phyloP scores from a whole-genome alignment of 1,284 basidiomycete species.

The Moesziomyces antarcticus region DNA sequence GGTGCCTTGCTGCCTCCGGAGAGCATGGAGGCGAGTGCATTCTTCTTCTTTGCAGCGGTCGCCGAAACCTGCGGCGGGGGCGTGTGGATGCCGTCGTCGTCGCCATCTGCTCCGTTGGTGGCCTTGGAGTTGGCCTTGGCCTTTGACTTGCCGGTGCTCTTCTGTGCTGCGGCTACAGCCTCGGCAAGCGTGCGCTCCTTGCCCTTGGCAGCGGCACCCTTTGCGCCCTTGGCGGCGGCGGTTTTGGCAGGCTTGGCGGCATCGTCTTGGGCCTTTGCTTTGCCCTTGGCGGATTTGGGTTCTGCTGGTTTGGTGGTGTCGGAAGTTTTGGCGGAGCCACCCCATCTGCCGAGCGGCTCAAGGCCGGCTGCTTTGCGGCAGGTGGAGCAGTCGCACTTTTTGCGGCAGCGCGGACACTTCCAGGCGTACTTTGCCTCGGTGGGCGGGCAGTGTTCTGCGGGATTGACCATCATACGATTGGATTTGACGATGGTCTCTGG shows the following conservation, averaged over 20 bases:
- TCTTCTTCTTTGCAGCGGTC: constrained; percentile 21
- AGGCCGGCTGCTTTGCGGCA: constrained; percentile 37
- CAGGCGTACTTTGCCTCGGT: constrained; percentile 47
- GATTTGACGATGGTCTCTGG: constrained; percentile 41
- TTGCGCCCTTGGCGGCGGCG: constrained; percentile 9
- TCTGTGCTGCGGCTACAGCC: constrained; percentile 12
- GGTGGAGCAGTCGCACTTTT: constrained; percentile 32
- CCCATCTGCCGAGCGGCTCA: constrained; percentile 27
- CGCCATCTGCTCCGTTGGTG: constrained; percentile 1
- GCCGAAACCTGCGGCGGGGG: constrained; percentile 27
- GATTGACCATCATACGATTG: constrained; percentile 45
- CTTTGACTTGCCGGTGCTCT: constrained; percentile 11
- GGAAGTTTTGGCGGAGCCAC: constrained; percentile 1
- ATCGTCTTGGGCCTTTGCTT: not conserved
- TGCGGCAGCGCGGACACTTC: constrained; percentile 47
- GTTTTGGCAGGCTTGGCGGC: not conserved
- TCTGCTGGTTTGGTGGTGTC: not conserved
- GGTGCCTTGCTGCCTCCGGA: constrained; percentile 7
- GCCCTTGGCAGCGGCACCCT: constrained; percentile 6
- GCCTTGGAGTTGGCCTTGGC: constrained; percentile 11
- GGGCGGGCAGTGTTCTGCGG: constrained; percentile 36
- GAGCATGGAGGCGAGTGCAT: constrained; percentile 19
- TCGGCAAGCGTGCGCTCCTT: constrained; percentile 24
- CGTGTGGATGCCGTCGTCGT: constrained; percentile 32
- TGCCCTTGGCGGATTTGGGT: constrained; percentile 4